Conservation (phyloP, 139 green algal genomes). For the Yamagishiella unicocca region DNA sequence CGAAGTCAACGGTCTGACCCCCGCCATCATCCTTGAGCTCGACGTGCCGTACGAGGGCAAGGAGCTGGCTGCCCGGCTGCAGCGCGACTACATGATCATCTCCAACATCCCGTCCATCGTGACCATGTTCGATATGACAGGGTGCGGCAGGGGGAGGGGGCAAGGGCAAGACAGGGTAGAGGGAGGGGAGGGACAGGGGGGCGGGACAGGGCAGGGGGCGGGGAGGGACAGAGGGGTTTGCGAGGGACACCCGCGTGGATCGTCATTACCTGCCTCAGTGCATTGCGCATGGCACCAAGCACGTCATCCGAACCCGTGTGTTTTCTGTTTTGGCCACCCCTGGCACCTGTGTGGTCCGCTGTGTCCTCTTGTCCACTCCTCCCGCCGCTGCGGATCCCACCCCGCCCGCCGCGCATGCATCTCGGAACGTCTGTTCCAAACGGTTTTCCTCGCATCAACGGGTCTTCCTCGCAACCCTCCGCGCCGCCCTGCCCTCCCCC, state of each 20-base stretch:
- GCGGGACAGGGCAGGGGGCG: too few species aligned
- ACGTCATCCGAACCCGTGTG: too few species aligned
- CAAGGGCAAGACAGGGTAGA: background rate
- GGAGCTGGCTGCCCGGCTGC: constrained; percentile 50
- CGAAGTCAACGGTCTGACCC: background rate
- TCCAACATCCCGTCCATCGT: constrained; percentile 52
- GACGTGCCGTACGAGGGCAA: constrained; percentile 52
- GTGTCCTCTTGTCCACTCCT: background rate
- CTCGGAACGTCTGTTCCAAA: too few species aligned
- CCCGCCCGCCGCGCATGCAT: too few species aligned
- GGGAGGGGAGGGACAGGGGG: background rate
- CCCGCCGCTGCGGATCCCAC: background rate
- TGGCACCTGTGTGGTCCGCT: background rate
- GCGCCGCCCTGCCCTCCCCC: background rate
- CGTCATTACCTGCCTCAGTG: too few species aligned
- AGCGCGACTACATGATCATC: constrained; percentile 55
- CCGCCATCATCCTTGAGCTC: constrained; percentile 52
- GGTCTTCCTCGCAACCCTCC: too few species aligned
- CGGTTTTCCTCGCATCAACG: too few species aligned
- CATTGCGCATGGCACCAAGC: too few species aligned
- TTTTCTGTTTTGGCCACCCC: background rate
- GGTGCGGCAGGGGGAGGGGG: background rate
- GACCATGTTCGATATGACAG: constrained; percentile 44
- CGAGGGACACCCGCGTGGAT: too few species aligned
- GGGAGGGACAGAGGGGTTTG: too few species aligned